Evolutionary conservation across 1,284 basidiomycete genomes (phyloP), one percentile per base, ranked within the genome.

Genomic region (Leccinum solheimii): DNA sequence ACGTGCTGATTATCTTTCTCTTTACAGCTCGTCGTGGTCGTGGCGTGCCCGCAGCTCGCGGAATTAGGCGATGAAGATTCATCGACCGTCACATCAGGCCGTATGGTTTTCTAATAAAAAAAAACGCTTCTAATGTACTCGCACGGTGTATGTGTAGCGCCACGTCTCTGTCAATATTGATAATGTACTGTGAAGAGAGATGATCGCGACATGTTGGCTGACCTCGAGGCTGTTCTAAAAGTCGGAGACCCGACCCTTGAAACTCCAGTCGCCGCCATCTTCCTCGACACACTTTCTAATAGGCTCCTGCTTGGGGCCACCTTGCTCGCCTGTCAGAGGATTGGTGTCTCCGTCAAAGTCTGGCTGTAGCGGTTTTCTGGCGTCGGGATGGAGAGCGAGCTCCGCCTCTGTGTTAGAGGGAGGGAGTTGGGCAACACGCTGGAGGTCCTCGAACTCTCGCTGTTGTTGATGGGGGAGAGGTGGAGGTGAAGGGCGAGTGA

Each of bases 211-310:
- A 19, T 48, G 19, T 48, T 43, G 40, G 40, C 40, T 19, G 9
- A 43, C n/a, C n/a, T 40, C 16, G 13, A 36, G 32, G 38, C 8
- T n/a, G 38, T n/a, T n/a, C 63, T 78, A 93, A 75, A 93, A 93
- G 76, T 93, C 91, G 14, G 91, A 89, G 14, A 91, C 90, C 16
- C 90, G 81, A 21, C 91, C 91, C 69, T 90, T 90, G 78, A 88
- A 89, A 68, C 91, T 93, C 91, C 91, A 93, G 68, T 93, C 91
- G 3, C 88, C 88, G 59, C 81, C 80, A 36, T 83, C 80, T 51
- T 80, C 76, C 3, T 62, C 49, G 27, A 77, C 77, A 86, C 87
- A 91, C 55, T 77, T 80, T 52, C 78, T 72, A 9, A 91, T 84
- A 6, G 91, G 91, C 71, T 93, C 91, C 36, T 78, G 79, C 76